Evolutionary conservation across 2,329 filamentous ascomycete species (phyloP).

Genomic region (Leptographium lundbergii): DNA sequence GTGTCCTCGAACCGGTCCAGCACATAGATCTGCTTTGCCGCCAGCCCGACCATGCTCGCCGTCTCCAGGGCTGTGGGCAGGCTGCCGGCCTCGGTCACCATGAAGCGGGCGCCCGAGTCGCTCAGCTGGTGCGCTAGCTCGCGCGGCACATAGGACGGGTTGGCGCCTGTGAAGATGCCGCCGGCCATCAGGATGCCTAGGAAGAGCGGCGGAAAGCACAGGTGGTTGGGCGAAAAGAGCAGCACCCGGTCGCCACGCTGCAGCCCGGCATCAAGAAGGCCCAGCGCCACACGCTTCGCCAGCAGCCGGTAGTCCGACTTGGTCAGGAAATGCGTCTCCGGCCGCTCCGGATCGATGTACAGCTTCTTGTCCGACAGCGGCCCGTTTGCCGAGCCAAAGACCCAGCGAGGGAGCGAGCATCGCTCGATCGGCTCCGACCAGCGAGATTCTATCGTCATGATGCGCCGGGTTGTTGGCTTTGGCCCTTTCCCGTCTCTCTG

Average conservation of each 20-base stretch:
- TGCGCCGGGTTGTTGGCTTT: background rate
- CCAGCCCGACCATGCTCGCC: conserved; percentile 43
- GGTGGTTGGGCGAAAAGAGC: conserved; percentile 59
- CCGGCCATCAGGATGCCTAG: conserved; percentile 67
- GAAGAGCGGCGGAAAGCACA: conserved; percentile 60
- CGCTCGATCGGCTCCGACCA: conserved; percentile 30
- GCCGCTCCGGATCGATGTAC: conserved; percentile 53
- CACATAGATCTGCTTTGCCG: conserved; percentile 44
- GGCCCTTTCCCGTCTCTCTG: background rate
- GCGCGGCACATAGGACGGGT: conserved; percentile 39
- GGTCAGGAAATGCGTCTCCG: conserved; percentile 55
- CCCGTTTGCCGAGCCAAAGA: conserved; percentile 35
- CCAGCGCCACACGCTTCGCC: conserved; percentile 59
- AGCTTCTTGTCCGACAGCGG: conserved; percentile 29
- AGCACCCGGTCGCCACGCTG: conserved; percentile 57
- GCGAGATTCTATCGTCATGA: conserved; percentile 35
- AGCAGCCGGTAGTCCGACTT: conserved; percentile 52
- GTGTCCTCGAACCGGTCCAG: conserved; percentile 42
- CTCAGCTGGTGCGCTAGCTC: conserved; percentile 66
- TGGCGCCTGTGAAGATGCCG: conserved; percentile 57
- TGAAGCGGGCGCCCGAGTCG: conserved; percentile 54
- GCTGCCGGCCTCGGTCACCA: conserved; percentile 49
- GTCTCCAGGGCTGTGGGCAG: conserved; percentile 55
- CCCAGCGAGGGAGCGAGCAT: conserved; percentile 41
- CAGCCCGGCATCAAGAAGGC: conserved; percentile 51